Base-by-base conservation (phyloP, 306 rosid species). In the Lithocarpus polystachyus region DNA sequence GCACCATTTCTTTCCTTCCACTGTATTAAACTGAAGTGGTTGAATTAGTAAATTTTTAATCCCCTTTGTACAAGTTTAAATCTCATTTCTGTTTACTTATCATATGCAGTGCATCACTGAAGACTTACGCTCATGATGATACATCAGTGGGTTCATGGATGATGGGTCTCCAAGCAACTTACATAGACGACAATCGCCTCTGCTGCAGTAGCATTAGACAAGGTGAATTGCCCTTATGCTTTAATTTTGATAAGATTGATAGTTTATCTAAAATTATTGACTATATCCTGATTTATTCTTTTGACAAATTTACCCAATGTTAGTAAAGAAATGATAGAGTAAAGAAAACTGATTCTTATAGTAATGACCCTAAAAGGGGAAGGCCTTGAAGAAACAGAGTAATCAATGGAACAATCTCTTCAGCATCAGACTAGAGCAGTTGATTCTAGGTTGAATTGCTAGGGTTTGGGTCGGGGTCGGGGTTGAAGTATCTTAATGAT, bases 101-200 rank as follows among this genome's bases (percentile, higher is more conserved):
- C 68, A 74, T 81, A 37, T 87, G 80, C 84, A 96, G 98, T 82
- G 99, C 84, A 35, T 96, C 99, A 77, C 88, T 96, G 76, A 96
- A 93, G 91, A 81, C 96, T 54, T 96, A 90, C 65, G 99, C 97
- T 71, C 87, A 83, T 65, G 99, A 96, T 56, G 99, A 96, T 87
- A 82, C 89, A 67, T 91, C 99, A 24, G 76, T 93, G 84, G 99
- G 99, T 15, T 90, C 99, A 33, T 93, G 99, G 99, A 96, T 96
- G 99, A 91, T 96, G 97, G 99, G 99, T 24, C 33, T 96, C 78
- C 94, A 90, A 84, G 81, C 97, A 73, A 91, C 96, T 18, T 90
- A 93, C 78, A 96, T 90, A 82, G 99, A 96, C 53, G 99, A 96
- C 82, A 91, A 83, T 82, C 98, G 93, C 31, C 91, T 96, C 84